Evolutionary conservation across 2,329 filamentous ascomycete genomes (phyloP).

Genomic region (Xylaria sp.): DNA sequence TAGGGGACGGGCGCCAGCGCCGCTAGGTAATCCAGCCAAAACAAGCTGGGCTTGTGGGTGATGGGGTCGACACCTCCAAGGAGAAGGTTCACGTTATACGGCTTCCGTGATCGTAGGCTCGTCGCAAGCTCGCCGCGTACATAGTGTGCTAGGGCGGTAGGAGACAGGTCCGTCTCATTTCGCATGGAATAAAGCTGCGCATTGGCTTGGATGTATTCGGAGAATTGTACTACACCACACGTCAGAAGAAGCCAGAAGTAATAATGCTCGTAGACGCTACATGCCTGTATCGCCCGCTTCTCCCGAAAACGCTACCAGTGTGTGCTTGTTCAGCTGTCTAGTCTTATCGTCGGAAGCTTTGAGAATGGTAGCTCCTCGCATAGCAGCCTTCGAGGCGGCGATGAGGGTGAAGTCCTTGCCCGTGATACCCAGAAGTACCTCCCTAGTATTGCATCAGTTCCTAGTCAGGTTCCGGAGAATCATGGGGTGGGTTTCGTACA

Average conservation of each 20-base stretch:
- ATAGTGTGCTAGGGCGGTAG: constrained; percentile 89
- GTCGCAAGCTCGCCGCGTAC: constrained; percentile 93
- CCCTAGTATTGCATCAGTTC: constrained; percentile 66
- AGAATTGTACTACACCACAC: constrained; percentile 83
- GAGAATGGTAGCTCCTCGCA: constrained; percentile 96
- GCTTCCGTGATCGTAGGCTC: constrained; percentile 89
- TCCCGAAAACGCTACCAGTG: constrained; percentile 92
- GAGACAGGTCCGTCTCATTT: constrained; percentile 91
- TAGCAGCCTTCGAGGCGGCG: constrained; percentile 96
- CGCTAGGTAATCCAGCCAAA: constrained; percentile 98
- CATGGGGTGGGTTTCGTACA: constrained; percentile 28
- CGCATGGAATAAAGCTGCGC: constrained; percentile 98
- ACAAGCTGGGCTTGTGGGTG: constrained; percentile 88
- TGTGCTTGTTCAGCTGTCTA: constrained; percentile 89
- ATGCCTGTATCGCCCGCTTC: constrained; percentile 95
- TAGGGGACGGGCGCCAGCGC: constrained; percentile 89
- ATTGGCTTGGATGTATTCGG: constrained; percentile 99
- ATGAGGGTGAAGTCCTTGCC: constrained; percentile 99
- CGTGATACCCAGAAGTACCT: constrained; percentile 97
- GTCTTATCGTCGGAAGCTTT: constrained; percentile 98
- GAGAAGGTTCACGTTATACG: constrained; percentile 96
- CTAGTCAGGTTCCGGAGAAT: not conserved
- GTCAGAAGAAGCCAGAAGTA: constrained; percentile 33
- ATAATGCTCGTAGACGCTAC: constrained; percentile 39
- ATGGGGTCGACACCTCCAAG: constrained; percentile 94